Percentiles rank a stretch among this genome's conserved stretches.
These are phyloP conservation scores for Saccharomycopsis crataegensis DNA, from an alignment of 1,139 yeast species.

Conservation along the genomic window DNA sequence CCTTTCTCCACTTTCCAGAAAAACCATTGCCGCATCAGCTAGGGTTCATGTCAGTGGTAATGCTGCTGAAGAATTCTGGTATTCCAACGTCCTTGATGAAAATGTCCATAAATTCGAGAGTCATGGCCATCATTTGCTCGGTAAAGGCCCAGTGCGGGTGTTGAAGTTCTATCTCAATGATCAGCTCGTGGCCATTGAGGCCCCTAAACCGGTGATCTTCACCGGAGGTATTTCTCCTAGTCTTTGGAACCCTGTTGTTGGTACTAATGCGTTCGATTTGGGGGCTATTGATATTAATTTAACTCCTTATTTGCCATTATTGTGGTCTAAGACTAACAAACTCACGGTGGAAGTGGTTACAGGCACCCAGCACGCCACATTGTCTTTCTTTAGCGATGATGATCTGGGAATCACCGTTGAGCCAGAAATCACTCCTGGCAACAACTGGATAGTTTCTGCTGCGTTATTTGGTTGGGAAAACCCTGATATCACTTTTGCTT, in stretches of 20 bases:
- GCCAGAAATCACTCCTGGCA: slow-evolving; percentile 28
- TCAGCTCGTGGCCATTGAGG: slow-evolving; percentile 38
- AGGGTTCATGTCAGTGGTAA: slow-evolving; percentile 68
- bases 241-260: slow-evolving; percentile 73
- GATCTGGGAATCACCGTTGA: not conserved
- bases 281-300: slow-evolving; percentile 59
- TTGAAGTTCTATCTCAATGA: slow-evolving; percentile 46
- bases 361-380: slow-evolving; percentile 30
- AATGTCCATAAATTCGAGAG: slow-evolving; percentile 33
- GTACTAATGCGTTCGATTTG: slow-evolving; percentile 65
- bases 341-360: slow-evolving; percentile 48
- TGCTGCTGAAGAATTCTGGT: slow-evolving; percentile 82
- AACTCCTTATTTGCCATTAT: slow-evolving; percentile 54
- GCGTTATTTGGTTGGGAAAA: slow-evolving; percentile 58
- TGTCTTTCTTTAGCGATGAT: not conserved
- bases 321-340: slow-evolving; percentile 39
- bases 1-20: slow-evolving; percentile 32
- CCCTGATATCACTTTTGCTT: slow-evolving; percentile 30
- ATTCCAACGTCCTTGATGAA: slow-evolving; percentile 51
- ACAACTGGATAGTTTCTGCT: slow-evolving; percentile 68
- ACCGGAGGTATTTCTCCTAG: slow-evolving; percentile 78
- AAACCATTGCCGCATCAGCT: slow-evolving; percentile 28
- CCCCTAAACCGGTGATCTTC: slow-evolving; percentile 58
- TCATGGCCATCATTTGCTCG: slow-evolving; percentile 36
- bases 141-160: slow-evolving; percentile 60